These are phyloP conservation scores for Fereydounia khargensis DNA, from an alignment of 1,284 basidiomycete species.

Conservation along the genomic window DNA sequence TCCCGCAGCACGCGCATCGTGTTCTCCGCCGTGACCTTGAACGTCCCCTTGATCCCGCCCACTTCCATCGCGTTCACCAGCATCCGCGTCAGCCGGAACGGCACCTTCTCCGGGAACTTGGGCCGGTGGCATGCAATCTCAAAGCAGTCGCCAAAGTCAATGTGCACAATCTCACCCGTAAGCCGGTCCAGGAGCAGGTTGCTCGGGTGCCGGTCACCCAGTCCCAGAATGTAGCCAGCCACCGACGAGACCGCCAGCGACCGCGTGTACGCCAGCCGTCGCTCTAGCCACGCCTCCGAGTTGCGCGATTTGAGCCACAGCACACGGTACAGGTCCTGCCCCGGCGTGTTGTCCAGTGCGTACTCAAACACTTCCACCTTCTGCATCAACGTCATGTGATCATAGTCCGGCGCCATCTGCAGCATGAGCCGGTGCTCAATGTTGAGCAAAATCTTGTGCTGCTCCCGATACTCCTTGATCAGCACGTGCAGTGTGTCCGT, in stretches of 20 bases:
- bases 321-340: slow-evolving; percentile 97
- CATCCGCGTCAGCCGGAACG: slow-evolving; percentile 97
- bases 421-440: slow-evolving; percentile 98
- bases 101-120: slow-evolving; percentile 98
- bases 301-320: slow-evolving; percentile 92
- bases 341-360: slow-evolving; percentile 95
- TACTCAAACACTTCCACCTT: slow-evolving; percentile 99
- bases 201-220: slow-evolving; percentile 97
- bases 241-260: slow-evolving; percentile 68
- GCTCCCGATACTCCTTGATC: slow-evolving; percentile 68
- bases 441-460: slow-evolving; percentile 84
- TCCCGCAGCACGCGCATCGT: slow-evolving; percentile 94
- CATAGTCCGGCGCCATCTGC: slow-evolving; percentile 99
- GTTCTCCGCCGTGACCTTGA: slow-evolving; percentile 91
- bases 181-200: slow-evolving; percentile 89
- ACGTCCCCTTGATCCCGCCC: slow-evolving; percentile 90
- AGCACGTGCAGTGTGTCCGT: slow-evolving; percentile 98
- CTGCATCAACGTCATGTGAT: slow-evolving; percentile 87
- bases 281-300: slow-evolving; percentile 97
- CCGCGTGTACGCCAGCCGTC: slow-evolving; percentile 92
- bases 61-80: slow-evolving; percentile 99
- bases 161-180: slow-evolving; percentile 93
- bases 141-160: slow-evolving; percentile 74
- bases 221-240: slow-evolving; percentile 78
- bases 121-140: slow-evolving; percentile 65